Conservation (phyloP, 2,329 filamentous ascomycete genomes). For the Fusarium foetens region DNA sequence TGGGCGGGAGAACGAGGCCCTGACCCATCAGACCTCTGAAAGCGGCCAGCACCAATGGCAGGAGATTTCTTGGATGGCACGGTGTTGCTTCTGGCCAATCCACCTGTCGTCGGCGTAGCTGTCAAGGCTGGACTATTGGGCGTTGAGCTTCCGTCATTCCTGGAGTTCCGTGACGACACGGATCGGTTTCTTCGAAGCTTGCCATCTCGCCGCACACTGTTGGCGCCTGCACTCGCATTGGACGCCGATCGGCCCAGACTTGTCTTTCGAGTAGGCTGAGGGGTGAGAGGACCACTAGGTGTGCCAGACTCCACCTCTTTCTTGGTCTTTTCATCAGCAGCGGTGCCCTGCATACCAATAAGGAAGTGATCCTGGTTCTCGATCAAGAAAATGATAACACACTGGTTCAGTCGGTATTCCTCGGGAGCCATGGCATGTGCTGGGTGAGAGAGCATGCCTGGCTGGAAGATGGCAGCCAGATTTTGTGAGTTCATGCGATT, state of each 20-base stretch:
- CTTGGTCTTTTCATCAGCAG: constrained; percentile 83
- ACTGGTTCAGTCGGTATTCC: constrained; percentile 95
- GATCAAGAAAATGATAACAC: constrained; percentile 96
- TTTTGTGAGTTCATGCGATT: constrained; percentile 98
- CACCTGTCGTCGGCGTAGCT: constrained; percentile 65
- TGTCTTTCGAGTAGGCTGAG: constrained; percentile 63
- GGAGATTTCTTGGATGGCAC: constrained; percentile 91
- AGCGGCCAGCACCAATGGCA: constrained; percentile 72
- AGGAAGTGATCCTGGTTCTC: constrained; percentile 99
- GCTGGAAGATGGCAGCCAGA: constrained; percentile 95
- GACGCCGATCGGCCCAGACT: constrained; percentile 75
- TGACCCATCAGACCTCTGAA: constrained; percentile 57
- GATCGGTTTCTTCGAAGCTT: constrained; percentile 88
- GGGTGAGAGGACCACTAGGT: constrained; percentile 57
- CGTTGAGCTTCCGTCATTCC: constrained; percentile 76
- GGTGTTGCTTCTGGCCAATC: constrained; percentile 80
- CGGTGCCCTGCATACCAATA: constrained; percentile 98
- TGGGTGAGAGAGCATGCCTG: constrained; percentile 93
- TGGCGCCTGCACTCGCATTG: constrained; percentile 87
- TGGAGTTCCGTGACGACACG: constrained; percentile 87
- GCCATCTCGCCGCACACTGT: constrained; percentile 84
- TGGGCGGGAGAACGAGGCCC: constrained; percentile 48
- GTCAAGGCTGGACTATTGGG: constrained; percentile 71
- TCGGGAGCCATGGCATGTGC: constrained; percentile 93
- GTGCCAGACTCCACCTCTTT: constrained; percentile 76